Conservation (phyloP, 495 filamentous ascomycete genomes). For the Penicillium cataractarum region DNA sequence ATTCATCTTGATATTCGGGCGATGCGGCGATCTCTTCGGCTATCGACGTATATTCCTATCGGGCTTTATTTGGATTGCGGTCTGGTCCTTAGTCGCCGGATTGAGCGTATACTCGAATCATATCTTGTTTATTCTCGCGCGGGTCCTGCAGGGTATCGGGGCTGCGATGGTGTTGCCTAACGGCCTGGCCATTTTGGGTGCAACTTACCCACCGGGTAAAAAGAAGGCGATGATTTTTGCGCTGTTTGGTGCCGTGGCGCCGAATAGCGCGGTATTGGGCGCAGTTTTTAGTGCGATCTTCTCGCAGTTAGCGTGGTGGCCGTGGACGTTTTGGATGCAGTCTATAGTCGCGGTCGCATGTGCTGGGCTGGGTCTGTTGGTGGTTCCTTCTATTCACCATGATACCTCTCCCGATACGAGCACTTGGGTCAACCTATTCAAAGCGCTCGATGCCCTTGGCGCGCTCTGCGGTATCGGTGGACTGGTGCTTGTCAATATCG, state of each 20-base stretch:
- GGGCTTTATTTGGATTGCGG: slow-evolving; percentile 59
- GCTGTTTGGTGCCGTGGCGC: slow-evolving; percentile 65
- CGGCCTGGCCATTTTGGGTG: slow-evolving; percentile 60
- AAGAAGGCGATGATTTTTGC: slow-evolving; percentile 68
- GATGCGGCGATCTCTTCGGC: slow-evolving; percentile 62
- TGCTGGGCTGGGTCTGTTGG: slow-evolving; percentile 41
- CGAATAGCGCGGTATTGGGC: slow-evolving; percentile 56
- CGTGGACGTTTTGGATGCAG: slow-evolving; percentile 66
- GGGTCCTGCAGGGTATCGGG: slow-evolving; percentile 64
- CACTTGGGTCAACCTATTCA: slow-evolving; percentile 14
- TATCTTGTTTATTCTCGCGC: slow-evolving; percentile 60
- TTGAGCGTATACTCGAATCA: slow-evolving; percentile 51
- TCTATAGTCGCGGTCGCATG: slow-evolving; percentile 48
- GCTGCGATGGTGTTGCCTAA: slow-evolving; percentile 66
- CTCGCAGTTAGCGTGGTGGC: slow-evolving; percentile 61
- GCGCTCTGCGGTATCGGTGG: slow-evolving; percentile 57
- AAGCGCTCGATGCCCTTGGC: slow-evolving; percentile 54
- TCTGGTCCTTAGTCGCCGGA: slow-evolving; percentile 62
- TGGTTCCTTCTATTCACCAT: slow-evolving; percentile 52
- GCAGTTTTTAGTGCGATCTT: slow-evolving; percentile 54
- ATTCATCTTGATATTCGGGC: slow-evolving; percentile 66
- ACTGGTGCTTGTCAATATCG: slow-evolving; percentile 58
- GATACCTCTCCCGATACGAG: slow-evolving; percentile 5
- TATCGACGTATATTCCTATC: slow-evolving; percentile 59
- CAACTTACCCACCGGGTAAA: slow-evolving; percentile 53